Evolutionary conservation across 176 grass and related monocot genomes (phyloP).

Genomic region (Tillandsia leiboldiana): DNA sequence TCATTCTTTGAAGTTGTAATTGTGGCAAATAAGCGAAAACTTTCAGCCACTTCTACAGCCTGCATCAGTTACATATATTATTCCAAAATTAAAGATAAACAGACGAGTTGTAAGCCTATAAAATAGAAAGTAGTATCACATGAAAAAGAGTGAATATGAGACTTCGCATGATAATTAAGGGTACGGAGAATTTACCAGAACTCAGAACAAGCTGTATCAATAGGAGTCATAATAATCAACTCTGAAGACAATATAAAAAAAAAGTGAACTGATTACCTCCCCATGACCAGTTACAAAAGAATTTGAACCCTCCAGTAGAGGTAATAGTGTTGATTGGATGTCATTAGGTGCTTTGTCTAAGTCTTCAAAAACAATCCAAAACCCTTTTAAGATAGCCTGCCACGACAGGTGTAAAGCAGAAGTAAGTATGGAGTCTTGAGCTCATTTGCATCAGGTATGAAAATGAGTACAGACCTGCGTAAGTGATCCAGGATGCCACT

Average conservation of each 20-base stretch:
- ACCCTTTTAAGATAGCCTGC: conserved; percentile 74
- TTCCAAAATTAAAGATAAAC: neutral
- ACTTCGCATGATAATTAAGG: too few species aligned
- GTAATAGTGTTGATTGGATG: conserved; percentile 74
- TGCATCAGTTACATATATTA: conserved; percentile 26
- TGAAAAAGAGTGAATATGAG: too few species aligned
- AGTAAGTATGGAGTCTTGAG: neutral
- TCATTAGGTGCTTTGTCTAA: conserved; percentile 93
- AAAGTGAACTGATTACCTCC: conserved; percentile 40
- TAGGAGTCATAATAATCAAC: neutral
- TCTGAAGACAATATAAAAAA: conserved; percentile 15
- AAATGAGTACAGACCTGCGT: conserved; percentile 52
- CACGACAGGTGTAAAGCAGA: conserved; percentile 12
- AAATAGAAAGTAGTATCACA: too few species aligned
- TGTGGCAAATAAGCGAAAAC: conserved; percentile 80
- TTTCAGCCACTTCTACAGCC: conserved; percentile 62
- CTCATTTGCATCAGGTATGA: neutral
- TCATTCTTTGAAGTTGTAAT: conserved; percentile 69
- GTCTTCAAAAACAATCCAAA: conserved; percentile 94
- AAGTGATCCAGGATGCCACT: conserved; percentile 88
- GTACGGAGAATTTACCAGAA: too few species aligned
- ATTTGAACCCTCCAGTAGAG: conserved; percentile 75
- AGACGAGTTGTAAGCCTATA: too few species aligned
- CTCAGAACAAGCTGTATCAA: too few species aligned
- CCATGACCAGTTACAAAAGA: conserved; percentile 68